Evolutionary conservation across 208 protist genomes (phyloP).

Genomic region (Vickermania ingenoplastis): DNA sequence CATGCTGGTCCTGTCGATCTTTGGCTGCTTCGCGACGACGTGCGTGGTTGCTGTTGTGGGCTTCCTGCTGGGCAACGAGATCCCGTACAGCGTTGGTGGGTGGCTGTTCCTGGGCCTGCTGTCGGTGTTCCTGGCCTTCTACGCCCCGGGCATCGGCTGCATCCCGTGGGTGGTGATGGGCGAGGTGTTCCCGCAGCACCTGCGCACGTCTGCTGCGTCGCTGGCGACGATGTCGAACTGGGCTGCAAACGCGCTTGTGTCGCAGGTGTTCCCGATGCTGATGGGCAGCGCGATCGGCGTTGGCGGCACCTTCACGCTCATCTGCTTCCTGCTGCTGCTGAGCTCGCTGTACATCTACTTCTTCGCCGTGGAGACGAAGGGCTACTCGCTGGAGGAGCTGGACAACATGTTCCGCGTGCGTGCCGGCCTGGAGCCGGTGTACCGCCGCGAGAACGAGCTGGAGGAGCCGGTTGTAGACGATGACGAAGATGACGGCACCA

Average conservation of each 20-base stretch:
- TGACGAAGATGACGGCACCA: too few relatives aligned
- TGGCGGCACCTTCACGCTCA: slow-evolving; percentile 68
- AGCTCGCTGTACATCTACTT: slow-evolving; percentile 63
- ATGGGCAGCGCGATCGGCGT: slow-evolving; percentile 77
- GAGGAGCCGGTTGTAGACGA: neutral
- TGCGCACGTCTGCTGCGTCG: slow-evolving; percentile 66
- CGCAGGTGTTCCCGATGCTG: slow-evolving; percentile 79
- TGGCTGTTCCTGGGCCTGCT: slow-evolving; percentile 74
- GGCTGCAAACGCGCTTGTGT: slow-evolving; percentile 77
- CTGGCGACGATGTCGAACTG: slow-evolving; percentile 90
- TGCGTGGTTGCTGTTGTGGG: slow-evolving; percentile 45
- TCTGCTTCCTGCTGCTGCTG: too few relatives aligned
- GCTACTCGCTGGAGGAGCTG: too few relatives aligned
- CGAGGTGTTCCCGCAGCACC: slow-evolving; percentile 80
- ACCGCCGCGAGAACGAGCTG: neutral
- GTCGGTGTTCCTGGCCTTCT: slow-evolving; percentile 70
- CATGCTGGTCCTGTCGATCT: slow-evolving; percentile 59
- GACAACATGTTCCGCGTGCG: slow-evolving; percentile 57
- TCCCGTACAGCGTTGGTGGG: slow-evolving; percentile 40
- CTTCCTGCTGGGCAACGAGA: slow-evolving; percentile 42
- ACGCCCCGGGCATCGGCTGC: slow-evolving; percentile 78
- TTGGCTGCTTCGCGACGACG: slow-evolving; percentile 49
- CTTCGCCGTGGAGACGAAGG: slow-evolving; percentile 84
- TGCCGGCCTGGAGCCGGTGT: slow-evolving; percentile 26
- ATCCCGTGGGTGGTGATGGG: slow-evolving; percentile 89